Base-by-base conservation (phyloP, 768 basidiomycete species). In the Clitopilus hobsonii region DNA sequence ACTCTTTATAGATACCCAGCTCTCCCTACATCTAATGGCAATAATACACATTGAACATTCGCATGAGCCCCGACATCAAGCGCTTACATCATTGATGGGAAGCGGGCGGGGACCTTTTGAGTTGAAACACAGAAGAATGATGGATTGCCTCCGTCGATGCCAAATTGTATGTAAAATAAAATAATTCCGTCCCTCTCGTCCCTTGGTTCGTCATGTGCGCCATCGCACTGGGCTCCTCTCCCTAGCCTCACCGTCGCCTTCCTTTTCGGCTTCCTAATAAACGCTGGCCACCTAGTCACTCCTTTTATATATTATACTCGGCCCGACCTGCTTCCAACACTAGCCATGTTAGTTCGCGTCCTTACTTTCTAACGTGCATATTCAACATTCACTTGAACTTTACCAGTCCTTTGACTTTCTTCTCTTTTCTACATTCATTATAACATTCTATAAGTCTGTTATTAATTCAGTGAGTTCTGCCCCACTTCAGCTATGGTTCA, bases 341-440 rank as follows among this genome's bases (percentile, higher is more conserved):
- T 45, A 45, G 58, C 27, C 57, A 61, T 54, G 60, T 62, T 65
- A 63, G 58, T 65, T 69, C 61, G 60, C 63, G 60, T 62, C 56
- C 55, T 58, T 58, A 65, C 58, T 57, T 69, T 64, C 59, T 57
- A 45, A 45, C 41, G 41, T 45, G 41, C 22, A 45, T 45, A 45
- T 45, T 45, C 41, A 45, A 45, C 41, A 45, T 45, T 45, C 41
- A 45, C 41, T 45, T 45, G 41, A 45, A 45, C 22, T 20, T 45
- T 10, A 45, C 41, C 41, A 45, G 54, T 63, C 51, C 55, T 59
- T 55, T 49, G 51, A 49, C 48, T 55, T 51, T 38, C 52, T 32
- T 41, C 51, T 55, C 55, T 51, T 55, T 55, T 54, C 56, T 59
- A 55, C 54, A 14, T 49, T 55, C 55, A 20, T 25, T 60, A 60